These are phyloP conservation scores for Marchantia polymorpha DNA, from an alignment of 225 moss, liverwort and hornwort genomes.

Conservation along the genomic window DNA sequence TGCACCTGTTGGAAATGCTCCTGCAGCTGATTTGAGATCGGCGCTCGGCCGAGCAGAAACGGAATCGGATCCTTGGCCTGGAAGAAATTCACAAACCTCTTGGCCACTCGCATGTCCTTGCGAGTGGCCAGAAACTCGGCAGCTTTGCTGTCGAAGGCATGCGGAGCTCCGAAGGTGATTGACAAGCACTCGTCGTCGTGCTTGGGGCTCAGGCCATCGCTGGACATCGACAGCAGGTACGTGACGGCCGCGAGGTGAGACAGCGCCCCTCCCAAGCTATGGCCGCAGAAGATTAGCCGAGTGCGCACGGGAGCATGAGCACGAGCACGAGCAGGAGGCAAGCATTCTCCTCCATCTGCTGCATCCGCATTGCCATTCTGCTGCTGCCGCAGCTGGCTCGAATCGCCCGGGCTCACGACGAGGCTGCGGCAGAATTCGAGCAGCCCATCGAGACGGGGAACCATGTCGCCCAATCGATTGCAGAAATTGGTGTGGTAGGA, in stretches of 20 bases:
- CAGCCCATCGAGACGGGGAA: slow-evolving; percentile 12
- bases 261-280: slow-evolving; percentile 20
- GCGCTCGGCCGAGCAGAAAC: slow-evolving; percentile 2
- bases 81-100: slow-evolving; percentile 10
- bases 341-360: not conserved
- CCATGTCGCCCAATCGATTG: slow-evolving; percentile 8
- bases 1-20: slow-evolving; percentile 11
- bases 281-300: slow-evolving; percentile 21
- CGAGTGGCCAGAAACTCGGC: slow-evolving; percentile 5
- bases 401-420: not conserved
- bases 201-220: not conserved
- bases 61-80: slow-evolving; percentile 20
- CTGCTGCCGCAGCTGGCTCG: not conserved
- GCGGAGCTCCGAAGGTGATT: slow-evolving; percentile 21
- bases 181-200: not conserved
- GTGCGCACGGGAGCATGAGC: not conserved
- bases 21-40: slow-evolving; percentile 2
- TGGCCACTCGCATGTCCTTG: not conserved
- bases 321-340: no score
- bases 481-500: slow-evolving; percentile 19
- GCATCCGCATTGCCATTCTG: not conserved
- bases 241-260: slow-evolving; percentile 11
- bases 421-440: slow-evolving; percentile 20
- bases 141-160: slow-evolving; percentile 14
- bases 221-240: slow-evolving; percentile 4